Evolutionary conservation across 2,329 filamentous ascomycete species (phyloP).

Genomic region (Colletotrichum agaves): DNA sequence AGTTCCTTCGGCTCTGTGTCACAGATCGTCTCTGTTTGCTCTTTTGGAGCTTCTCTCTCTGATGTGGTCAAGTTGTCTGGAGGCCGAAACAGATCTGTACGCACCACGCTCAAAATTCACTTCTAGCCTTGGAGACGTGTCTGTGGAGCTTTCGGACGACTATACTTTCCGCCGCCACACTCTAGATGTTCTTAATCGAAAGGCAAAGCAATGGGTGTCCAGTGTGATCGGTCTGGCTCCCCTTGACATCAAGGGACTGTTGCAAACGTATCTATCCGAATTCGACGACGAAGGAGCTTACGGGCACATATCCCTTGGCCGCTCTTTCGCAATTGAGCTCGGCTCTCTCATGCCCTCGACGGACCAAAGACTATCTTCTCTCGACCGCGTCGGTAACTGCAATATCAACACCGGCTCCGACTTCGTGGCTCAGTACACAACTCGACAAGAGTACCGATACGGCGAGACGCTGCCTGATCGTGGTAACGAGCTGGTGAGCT

Average conservation of each 20-base stretch:
- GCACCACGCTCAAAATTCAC: conserved; percentile 84
- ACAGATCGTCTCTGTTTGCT: conserved; percentile 90
- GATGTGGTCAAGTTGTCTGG: conserved; percentile 95
- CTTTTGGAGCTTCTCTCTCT: conserved; percentile 90
- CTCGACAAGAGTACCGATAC: conserved; percentile 93
- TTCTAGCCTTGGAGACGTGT: conserved; percentile 81
- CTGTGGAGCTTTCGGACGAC: conserved; percentile 92
- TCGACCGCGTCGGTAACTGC: conserved; percentile 78
- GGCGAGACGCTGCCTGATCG: conserved; percentile 79
- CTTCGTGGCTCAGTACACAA: conserved; percentile 96
- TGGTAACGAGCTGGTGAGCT: conserved; percentile 72
- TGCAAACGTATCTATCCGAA: conserved; percentile 96
- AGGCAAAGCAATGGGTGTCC: conserved; percentile 83
- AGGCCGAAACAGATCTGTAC: conserved; percentile 94
- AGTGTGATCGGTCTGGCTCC: conserved; percentile 86
- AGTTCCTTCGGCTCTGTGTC: conserved; percentile 89
- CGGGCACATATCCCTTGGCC: conserved; percentile 89
- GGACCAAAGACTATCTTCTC: conserved; percentile 85
- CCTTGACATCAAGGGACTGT: conserved; percentile 90
- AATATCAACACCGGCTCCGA: conserved; percentile 93
- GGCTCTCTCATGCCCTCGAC: conserved; percentile 86
- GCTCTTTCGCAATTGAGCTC: conserved; percentile 94
- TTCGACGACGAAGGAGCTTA: conserved; percentile 92
- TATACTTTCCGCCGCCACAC: conserved; percentile 85
- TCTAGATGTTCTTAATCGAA: conserved; percentile 79